Conservation (phyloP, 2,329 filamentous ascomycete species). For the Bipolaris cookei region DNA sequence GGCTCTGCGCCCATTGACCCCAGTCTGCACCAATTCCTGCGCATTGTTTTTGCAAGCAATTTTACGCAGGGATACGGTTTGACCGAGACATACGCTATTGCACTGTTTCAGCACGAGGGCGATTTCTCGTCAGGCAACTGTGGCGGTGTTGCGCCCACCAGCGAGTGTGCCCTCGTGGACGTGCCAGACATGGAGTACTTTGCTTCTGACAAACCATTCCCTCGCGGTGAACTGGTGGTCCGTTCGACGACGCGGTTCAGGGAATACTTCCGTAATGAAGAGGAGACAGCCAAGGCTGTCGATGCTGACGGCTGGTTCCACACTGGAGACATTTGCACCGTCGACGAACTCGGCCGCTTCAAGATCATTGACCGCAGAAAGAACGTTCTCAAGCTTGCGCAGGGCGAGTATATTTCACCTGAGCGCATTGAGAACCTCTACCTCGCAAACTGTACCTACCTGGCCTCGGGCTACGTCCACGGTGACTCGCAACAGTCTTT, state of each 20-base stretch:
- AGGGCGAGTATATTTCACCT: conserved; percentile 97
- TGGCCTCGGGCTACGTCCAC: conserved; percentile 86
- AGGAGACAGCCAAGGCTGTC: conserved; percentile 82
- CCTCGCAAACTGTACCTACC: conserved; percentile 76
- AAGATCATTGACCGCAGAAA: conserved; percentile 96
- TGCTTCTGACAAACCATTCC: conserved; percentile 83
- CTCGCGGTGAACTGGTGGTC: conserved; percentile 87
- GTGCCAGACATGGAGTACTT: conserved; percentile 95
- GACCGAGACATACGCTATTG: conserved; percentile 88
- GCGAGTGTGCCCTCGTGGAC: conserved; percentile 81
- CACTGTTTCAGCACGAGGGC: conserved; percentile 69
- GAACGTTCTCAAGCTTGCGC: conserved; percentile 97
- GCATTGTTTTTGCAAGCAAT: conserved; percentile 77
- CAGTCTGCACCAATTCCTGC: conserved; percentile 84
- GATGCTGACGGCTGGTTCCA: conserved; percentile 95
- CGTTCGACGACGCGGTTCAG: conserved; percentile 80
- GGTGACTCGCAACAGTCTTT: conserved; percentile 83
- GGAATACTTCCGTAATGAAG: conserved; percentile 88
- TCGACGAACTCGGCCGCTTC: conserved; percentile 87
- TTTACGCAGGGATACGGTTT: conserved; percentile 91
- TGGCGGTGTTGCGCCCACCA: conserved; percentile 70
- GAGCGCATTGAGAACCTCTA: conserved; percentile 97
- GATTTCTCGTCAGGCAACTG: conserved; percentile 84
- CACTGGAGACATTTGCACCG: conserved; percentile 86
- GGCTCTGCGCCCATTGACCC: conserved; percentile 92